A percentile compares a stretch with the other conserved stretches of the same genome.
Evolutionary conservation across 305 asterid species (phyloP).

Genomic region (Nicotiana rustica): DNA sequence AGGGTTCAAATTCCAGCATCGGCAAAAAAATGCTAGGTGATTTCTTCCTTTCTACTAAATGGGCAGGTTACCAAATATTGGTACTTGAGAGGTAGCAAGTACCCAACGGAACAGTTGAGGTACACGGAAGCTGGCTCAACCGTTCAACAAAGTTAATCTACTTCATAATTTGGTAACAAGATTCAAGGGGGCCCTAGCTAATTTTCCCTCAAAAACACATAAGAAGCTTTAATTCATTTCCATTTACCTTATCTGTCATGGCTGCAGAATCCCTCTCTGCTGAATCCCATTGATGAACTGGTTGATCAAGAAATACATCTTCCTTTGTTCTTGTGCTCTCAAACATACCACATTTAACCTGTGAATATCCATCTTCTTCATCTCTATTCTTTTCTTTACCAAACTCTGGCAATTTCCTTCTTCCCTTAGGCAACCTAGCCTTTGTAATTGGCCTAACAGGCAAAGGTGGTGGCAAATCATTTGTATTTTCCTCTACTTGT

Average conservation of each 20-base stretch:
- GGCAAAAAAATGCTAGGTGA: neutral
- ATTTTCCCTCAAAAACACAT: neutral
- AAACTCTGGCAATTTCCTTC: conserved; percentile 44
- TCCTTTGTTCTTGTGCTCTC: neutral
- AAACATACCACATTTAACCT: neutral
- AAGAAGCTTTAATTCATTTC: neutral
- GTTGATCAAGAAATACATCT: conserved; percentile 28
- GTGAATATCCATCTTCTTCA: conserved; percentile 6
- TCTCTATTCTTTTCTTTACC: conserved; percentile 31
- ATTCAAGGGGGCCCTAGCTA: neutral
- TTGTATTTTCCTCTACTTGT: conserved; percentile 54
- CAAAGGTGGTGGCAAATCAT: conserved; percentile 60
- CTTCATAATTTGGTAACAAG: neutral
- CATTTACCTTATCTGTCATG: conserved; percentile 31
- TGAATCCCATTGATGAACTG: neutral
- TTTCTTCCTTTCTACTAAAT: neutral
- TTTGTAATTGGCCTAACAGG: conserved; percentile 68
- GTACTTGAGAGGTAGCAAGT: neutral
- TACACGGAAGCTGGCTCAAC: neutral
- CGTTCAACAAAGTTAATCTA: neutral
- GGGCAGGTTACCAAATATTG: neutral
- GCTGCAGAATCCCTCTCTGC: conserved; percentile 22
- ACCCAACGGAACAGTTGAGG: neutral
- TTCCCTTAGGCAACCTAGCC: conserved; percentile 66
- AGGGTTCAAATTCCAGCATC: neutral